Conservation (phyloP, 2,329 filamentous ascomycete species). For the Penicillium sp. region DNA sequence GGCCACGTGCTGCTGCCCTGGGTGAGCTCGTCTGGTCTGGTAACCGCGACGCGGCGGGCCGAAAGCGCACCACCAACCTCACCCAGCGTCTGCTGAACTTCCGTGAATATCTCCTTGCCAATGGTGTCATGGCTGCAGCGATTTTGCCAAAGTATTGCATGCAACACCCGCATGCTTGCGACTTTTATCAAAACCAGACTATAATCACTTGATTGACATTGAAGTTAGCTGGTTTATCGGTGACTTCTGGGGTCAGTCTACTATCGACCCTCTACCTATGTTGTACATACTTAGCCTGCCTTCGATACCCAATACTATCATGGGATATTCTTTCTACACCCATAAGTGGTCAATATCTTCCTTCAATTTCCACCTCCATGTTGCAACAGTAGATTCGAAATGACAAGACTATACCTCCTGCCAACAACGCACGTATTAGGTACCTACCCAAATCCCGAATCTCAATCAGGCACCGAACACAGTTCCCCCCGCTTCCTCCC, state of each 20-base stretch:
- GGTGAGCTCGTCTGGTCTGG: conserved; percentile 58
- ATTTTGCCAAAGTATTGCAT: conserved; percentile 59
- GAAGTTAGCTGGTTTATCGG: not conserved
- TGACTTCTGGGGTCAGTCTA: not conserved
- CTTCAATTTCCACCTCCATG: not conserved
- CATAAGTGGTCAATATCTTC: not conserved
- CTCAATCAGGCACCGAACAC: not conserved
- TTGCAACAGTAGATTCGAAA: no score
- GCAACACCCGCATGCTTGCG: conserved; percentile 58
- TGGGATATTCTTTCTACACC: not conserved
- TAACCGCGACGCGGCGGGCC: conserved; percentile 50
- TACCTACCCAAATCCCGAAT: not conserved
- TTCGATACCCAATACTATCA: conserved; percentile 8
- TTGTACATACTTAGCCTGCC: conserved; percentile 5
- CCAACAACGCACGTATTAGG: not conserved
- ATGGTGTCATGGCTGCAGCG: conserved; percentile 51
- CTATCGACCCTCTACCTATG: not conserved
- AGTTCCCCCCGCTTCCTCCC: not conserved
- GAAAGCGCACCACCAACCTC: conserved; percentile 53
- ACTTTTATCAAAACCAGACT: conserved; percentile 55
- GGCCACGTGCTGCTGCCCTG: conserved; percentile 58
- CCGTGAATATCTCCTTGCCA: conserved; percentile 58
- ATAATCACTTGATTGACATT: conserved; percentile 21
- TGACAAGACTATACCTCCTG: not conserved
- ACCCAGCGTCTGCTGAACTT: conserved; percentile 60